These are phyloP conservation scores for Alternaria gansuensis DNA, from an alignment of 2,329 filamentous ascomycete genomes.

Conservation along the genomic window DNA sequence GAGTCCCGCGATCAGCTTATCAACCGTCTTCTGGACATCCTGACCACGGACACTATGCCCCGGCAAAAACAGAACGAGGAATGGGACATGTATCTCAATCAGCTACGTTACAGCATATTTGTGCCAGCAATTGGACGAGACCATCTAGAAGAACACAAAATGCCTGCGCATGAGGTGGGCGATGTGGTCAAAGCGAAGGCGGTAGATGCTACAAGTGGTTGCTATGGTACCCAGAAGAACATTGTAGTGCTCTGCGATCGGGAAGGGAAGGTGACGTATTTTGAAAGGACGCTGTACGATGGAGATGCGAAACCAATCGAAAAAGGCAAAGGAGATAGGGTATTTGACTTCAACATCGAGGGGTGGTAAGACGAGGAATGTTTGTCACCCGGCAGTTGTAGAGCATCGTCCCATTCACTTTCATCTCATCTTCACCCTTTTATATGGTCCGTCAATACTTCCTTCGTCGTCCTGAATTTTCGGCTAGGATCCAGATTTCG, in stretches of 20 bases:
- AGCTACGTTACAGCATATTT: slow-evolving; percentile 68
- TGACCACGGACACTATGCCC: slow-evolving; percentile 66
- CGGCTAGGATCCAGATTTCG: too few relatives aligned
- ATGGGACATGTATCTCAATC: slow-evolving; percentile 64
- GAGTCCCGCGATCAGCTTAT: slow-evolving; percentile 62
- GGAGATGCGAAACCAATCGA: slow-evolving; percentile 59
- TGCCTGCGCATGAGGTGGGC: slow-evolving; percentile 52
- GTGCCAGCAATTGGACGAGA: slow-evolving; percentile 65
- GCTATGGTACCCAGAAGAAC: slow-evolving; percentile 72
- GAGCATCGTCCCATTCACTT: background rate
- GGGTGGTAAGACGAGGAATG: slow-evolving; percentile 40
- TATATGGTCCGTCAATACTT: background rate
- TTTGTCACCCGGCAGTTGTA: too few relatives aligned
- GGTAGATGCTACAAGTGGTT: slow-evolving; percentile 55
- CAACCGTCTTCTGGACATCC: slow-evolving; percentile 60
- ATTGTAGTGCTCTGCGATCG: slow-evolving; percentile 66
- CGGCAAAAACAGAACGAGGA: slow-evolving; percentile 58
- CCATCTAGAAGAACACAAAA: slow-evolving; percentile 51
- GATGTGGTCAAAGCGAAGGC: slow-evolving; percentile 53
- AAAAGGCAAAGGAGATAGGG: slow-evolving; percentile 58
- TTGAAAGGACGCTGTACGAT: slow-evolving; percentile 70
- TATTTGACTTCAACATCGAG: slow-evolving; percentile 60
- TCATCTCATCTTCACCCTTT: background rate
- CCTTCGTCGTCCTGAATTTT: background rate
- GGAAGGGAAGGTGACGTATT: slow-evolving; percentile 66